phyloP scores from a whole-genome alignment of 1,284 basidiomycete species.

The Gastroboletus turbinatus region DNA sequence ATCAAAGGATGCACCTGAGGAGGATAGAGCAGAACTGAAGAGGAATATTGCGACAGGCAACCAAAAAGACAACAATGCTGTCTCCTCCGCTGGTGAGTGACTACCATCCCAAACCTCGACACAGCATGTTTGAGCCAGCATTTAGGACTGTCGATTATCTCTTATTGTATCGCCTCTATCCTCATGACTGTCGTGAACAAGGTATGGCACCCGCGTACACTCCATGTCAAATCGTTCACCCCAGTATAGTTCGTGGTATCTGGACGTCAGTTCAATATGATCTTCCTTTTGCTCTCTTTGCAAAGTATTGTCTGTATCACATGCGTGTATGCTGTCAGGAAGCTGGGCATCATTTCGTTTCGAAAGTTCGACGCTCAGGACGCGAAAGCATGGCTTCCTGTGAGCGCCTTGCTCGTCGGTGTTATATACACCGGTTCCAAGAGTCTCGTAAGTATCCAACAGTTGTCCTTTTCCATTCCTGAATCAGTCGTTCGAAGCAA shows the following conservation, averaged over 20 bases:
- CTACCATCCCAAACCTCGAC: not conserved
- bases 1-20: constrained; percentile 14
- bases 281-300: constrained; percentile 90
- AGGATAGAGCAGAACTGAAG: constrained; percentile 33
- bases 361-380: constrained; percentile 84
- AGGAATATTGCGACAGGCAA: constrained; percentile 30
- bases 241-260: constrained; percentile 86
- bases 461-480: not conserved
- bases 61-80: constrained; percentile 17
- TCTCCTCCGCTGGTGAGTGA: constrained; percentile 29
- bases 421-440: constrained; percentile 99
- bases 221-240: constrained; percentile 4
- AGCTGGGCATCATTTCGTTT: constrained; percentile 84
- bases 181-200: constrained; percentile 99
- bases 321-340: constrained; percentile 78
- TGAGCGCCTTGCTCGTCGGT: constrained; percentile 87
- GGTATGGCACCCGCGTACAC: constrained; percentile 44
- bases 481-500: constrained; percentile 59
- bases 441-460: constrained; percentile 69
- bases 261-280: constrained; percentile 94
- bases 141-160: constrained; percentile 77
- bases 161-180: constrained; percentile 94
- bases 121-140: not conserved
- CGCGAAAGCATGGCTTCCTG: constrained; percentile 92
- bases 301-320: constrained; percentile 86